These are phyloP conservation scores for Apiospora malaysiana DNA, from an alignment of 2,329 filamentous ascomycete species.

Conservation along the genomic window DNA sequence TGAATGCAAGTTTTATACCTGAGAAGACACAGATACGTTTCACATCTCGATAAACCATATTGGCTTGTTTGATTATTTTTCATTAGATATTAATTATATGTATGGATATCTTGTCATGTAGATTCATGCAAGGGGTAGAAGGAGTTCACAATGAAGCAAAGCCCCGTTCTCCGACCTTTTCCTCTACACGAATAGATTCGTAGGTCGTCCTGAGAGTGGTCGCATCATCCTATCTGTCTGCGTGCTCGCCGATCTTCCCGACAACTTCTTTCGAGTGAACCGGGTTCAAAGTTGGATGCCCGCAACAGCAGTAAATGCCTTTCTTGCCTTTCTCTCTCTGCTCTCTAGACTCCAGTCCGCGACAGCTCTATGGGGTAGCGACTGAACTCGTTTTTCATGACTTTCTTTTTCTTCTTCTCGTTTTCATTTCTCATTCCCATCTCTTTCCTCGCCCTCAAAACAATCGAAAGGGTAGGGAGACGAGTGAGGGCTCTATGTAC, in stretches of 20 bases:
- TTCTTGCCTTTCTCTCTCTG: background rate
- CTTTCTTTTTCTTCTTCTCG: background rate
- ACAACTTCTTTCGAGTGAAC: background rate
- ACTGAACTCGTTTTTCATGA: background rate
- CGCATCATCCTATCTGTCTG: background rate
- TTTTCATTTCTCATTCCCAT: background rate
- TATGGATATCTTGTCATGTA: background rate
- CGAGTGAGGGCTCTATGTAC: background rate
- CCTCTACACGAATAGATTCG: background rate
- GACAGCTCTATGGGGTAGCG: conserved; percentile 7
- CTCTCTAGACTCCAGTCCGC: conserved; percentile 2
- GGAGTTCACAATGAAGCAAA: background rate
- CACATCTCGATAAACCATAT: too few relatives aligned
- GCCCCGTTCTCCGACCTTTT: background rate
- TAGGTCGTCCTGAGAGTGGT: background rate
- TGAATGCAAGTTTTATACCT: background rate
- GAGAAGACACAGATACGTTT: background rate
- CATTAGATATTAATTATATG: conserved; percentile 18
- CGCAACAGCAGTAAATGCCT: background rate
- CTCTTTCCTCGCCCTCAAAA: background rate
- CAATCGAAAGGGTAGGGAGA: background rate
- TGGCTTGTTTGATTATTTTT: too few relatives aligned
- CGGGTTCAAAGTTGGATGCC: background rate
- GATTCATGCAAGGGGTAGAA: background rate
- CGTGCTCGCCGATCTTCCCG: background rate